A percentile compares a stretch with the other conserved stretches of the same genome.
phyloP scores from a whole-genome alignment of 371 early-diverging fungal species.

The Circinella minor region DNA sequence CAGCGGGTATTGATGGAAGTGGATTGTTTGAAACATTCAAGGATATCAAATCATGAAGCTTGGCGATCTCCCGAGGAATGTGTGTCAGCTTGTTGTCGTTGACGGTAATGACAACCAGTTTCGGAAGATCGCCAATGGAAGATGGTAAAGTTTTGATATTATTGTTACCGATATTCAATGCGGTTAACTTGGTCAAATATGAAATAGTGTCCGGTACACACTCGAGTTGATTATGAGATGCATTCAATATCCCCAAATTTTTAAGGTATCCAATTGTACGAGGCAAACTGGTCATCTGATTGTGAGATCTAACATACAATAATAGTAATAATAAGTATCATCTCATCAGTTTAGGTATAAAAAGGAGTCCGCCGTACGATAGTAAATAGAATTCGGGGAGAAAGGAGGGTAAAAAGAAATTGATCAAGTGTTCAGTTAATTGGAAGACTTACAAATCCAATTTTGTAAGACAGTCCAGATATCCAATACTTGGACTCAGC shows the following conservation, averaged over 20 bases:
- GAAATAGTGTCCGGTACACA: conserved; percentile 38
- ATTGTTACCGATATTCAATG: conserved; percentile 58
- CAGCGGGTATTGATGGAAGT: conserved; percentile 48
- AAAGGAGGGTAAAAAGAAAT: neutral
- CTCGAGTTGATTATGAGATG: conserved; percentile 43
- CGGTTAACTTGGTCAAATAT: conserved; percentile 33
- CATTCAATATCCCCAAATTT: conserved; percentile 37
- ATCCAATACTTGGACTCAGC: conserved; percentile 46
- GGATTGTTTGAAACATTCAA: conserved; percentile 74
- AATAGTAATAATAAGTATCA: no score
- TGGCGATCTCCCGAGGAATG: conserved; percentile 60
- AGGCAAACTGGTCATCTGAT: conserved; percentile 47
- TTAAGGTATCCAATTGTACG: conserved; percentile 39
- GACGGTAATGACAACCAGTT: conserved; percentile 60
- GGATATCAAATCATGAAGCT: conserved; percentile 57
- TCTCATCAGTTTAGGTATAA: neutral
- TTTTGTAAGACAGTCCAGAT: conserved; percentile 42
- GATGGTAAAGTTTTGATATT: conserved; percentile 61
- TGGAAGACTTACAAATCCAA: conserved; percentile 38
- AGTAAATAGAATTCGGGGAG: no score
- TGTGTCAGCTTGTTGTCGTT: conserved; percentile 57
- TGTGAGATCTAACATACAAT: conserved; percentile 37
- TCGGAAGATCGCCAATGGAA: conserved; percentile 65
- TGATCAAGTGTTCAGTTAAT: no score
- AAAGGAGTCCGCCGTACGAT: neutral